phyloP scores from a whole-genome alignment of 2,329 filamentous ascomycete genomes.

The Penicillium sp. region DNA sequence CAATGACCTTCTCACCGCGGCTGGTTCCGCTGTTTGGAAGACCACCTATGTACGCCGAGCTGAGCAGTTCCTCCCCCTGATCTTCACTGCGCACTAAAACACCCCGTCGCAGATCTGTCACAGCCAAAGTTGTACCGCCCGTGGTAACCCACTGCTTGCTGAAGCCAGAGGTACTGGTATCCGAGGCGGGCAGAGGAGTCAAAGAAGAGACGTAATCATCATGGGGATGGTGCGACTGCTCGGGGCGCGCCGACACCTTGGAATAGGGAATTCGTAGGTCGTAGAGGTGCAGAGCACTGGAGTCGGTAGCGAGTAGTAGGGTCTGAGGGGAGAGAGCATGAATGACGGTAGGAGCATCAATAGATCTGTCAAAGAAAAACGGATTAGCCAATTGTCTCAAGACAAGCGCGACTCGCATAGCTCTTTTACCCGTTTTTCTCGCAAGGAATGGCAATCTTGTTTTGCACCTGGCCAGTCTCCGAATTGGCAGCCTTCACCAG shows the following conservation, averaged over 20 bases:
- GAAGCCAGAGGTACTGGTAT: conserved; percentile 78
- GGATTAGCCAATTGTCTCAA: conserved; percentile 7
- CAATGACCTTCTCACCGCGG: conserved; percentile 69
- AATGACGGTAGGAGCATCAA: conserved; percentile 74
- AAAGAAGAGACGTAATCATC: conserved; percentile 89
- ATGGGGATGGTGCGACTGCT: conserved; percentile 79
- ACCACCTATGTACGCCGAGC: conserved; percentile 70
- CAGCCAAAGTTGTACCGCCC: conserved; percentile 81
- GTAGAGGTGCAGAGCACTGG: conserved; percentile 79
- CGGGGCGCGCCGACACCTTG: conserved; percentile 58
- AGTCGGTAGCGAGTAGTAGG: conserved; percentile 84
- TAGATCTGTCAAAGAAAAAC: conserved; percentile 28
- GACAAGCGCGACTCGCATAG: conserved; percentile 1
- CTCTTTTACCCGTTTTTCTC: conserved; percentile 39
- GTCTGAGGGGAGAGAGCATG: conserved; percentile 82
- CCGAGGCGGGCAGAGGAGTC: conserved; percentile 71
- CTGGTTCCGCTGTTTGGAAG: conserved; percentile 61
- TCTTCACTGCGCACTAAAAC: conserved; percentile 87
- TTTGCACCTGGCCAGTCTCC: conserved; percentile 62
- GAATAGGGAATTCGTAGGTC: conserved; percentile 64
- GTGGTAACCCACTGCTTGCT: conserved; percentile 94
- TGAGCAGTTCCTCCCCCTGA: conserved; percentile 89
- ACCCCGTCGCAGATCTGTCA: conserved; percentile 81
- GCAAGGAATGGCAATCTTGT: conserved; percentile 72
- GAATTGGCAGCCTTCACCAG: conserved; percentile 57